Base-by-base conservation (phyloP, 352 stramenopile species). In the Pythium oligandrum region DNA sequence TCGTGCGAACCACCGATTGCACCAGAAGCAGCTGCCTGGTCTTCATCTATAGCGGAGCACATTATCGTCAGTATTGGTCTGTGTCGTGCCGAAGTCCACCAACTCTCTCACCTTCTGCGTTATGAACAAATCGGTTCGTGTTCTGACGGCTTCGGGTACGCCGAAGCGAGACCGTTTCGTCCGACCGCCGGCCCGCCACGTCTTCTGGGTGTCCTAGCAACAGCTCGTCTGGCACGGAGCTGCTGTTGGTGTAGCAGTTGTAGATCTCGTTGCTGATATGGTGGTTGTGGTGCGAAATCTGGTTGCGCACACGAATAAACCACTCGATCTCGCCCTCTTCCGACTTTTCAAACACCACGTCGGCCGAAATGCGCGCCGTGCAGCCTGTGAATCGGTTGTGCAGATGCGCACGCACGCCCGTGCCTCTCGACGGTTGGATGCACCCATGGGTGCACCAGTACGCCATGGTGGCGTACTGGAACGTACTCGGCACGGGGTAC, bases 391-490 rank as follows among this genome's bases (percentile, higher is more conserved):
- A 92, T 3, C 81, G 76, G 57, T 88, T 89, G 61, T 90, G 81
- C 33, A 87, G 48, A 51, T 91, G 81, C 11, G 76, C 76, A 1
- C 81, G 78, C n/a, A 92, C 77, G 9, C 81, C 81, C 11, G 81
- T 83, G 42, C 81, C 68, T 2, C 81, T 66, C 6, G 81, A 88
- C 4, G 74, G 77, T 61, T 92, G 81, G 53, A 90, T 87, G 46
- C 81, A 92, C 44, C 81, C 81, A 45, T 92, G 81, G 0, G 81
- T 92, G 60, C 81, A 92, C 81, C 78, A 92, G 61, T 92, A 92
- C 39, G 78, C 69, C 78, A 92, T 92, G 9, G 78, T 92, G 31
- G 81, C 81, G 55, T 88, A 92, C 63, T 78, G 79, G 51, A 92
- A 92, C 44, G 66, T 54, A 35, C 88, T 76, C 1, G 81, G 78